Conservation (phyloP, 768 basidiomycete genomes). For the Boletus tylopilopsis region DNA sequence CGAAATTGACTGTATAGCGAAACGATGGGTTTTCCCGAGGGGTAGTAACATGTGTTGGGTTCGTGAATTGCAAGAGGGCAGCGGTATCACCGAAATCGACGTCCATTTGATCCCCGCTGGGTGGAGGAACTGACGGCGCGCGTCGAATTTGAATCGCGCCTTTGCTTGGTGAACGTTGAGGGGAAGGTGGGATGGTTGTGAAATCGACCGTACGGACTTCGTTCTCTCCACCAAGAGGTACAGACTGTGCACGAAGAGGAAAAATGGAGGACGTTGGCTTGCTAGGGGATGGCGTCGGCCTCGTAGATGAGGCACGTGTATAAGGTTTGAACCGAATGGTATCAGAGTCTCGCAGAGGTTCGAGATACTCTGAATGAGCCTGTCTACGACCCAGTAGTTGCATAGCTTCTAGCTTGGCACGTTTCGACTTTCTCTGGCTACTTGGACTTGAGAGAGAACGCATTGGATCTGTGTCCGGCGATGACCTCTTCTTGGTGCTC, state of each 20-base stretch:
- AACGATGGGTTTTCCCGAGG: constrained; percentile 13
- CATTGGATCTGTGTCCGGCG: constrained; percentile 22
- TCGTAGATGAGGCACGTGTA: constrained; percentile 23
- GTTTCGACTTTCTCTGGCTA: constrained; percentile 21
- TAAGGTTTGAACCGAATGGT: neutral
- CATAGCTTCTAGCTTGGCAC: constrained; percentile 23
- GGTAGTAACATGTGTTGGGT: constrained; percentile 5
- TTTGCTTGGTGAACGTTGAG: constrained; percentile 24
- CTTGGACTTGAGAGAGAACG: constrained; percentile 11
- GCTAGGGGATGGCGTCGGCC: constrained; percentile 14
- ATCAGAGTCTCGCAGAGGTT: constrained; percentile 21
- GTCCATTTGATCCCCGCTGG: constrained; percentile 22
- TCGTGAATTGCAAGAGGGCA: constrained; percentile 22
- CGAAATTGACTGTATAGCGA: constrained; percentile 26
- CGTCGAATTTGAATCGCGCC: constrained; percentile 20
- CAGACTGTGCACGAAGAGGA: constrained; percentile 26
- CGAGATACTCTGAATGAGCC: constrained; percentile 15
- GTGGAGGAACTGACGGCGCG: constrained; percentile 23
- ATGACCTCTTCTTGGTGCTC: constrained; percentile 28
- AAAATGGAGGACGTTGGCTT: constrained; percentile 12
- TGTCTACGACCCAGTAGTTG: constrained; percentile 8
- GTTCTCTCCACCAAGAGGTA: constrained; percentile 20
- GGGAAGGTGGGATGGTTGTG: constrained; percentile 23
- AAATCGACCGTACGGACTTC: constrained; percentile 19
- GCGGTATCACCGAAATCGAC: constrained; percentile 17